phyloP scores from a whole-genome alignment of 129 eudicot species.

The Chrysanthemum seticuspe region DNA sequence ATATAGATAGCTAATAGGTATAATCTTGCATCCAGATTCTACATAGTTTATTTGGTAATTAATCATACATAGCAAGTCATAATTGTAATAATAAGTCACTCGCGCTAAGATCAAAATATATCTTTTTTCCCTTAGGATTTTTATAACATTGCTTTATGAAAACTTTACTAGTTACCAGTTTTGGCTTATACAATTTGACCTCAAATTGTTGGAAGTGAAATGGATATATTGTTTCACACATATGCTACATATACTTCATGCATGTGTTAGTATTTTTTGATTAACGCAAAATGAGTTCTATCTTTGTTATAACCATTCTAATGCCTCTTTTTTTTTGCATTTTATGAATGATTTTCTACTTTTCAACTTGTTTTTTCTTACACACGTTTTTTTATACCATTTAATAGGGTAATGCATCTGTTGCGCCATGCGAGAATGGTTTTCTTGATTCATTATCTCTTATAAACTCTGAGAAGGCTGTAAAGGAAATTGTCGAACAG shows the following conservation, averaged over 20 bases:
- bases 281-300: too few relatives aligned
- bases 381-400: neutral
- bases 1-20: neutral
- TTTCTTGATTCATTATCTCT: slow-evolving; percentile 44
- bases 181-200: too few relatives aligned
- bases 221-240: too few relatives aligned
- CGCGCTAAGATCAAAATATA: neutral
- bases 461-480: slow-evolving; percentile 68
- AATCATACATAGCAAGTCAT: neutral
- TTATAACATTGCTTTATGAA: too few relatives aligned
- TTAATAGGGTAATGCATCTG: slow-evolving; percentile 46
- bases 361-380: slow-evolving; percentile 6
- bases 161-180: too few relatives aligned
- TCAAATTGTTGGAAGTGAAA: too few relatives aligned
- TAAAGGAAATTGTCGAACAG: slow-evolving; percentile 63
- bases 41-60: neutral
- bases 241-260: too few relatives aligned
- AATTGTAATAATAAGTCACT: neutral
- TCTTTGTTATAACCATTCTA: neutral
- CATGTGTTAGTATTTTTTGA: too few relatives aligned
- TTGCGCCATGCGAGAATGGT: slow-evolving; percentile 60
- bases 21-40: slow-evolving; percentile 7
- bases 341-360: neutral
- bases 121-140: too few relatives aligned
- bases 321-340: neutral